Base-by-base conservation (phyloP, 148 eudicot genomes). In the Amaranthus hypochondriacus region DNA sequence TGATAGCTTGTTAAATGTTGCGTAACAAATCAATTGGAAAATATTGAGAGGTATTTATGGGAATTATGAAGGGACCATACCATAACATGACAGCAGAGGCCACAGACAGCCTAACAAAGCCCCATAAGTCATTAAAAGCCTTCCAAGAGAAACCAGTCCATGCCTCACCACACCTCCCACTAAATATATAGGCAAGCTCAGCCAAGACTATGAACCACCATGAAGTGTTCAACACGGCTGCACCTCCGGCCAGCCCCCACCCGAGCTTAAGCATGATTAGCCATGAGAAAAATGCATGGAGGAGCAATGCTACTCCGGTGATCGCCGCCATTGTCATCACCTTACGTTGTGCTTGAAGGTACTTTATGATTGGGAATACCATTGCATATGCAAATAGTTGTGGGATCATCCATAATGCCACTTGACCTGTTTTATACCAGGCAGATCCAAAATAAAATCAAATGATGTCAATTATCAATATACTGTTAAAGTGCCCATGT, bases 161-260 rank as follows among this genome's bases (percentile, higher is more conserved):
- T 18, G 87, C 80, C 67, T 58, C 68, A 1, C 83, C 88, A 74
- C 87, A 85, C 10, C 79, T 7, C 39, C 91, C 95, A 28, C 82
- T 55, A 3, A 88, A 21, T 2, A 86, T 74, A 54, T 86, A 88
- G 12, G 76, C 54, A 39, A 90, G n/a, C 79, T 88, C 90, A 9
- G 80, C 86, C 75, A 79, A 75, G 51, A 83, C 88, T 18, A 86
- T 89, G 75, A 89, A 79, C 94, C 91, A 87, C 94, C 92, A 90
- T 13, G 89, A 84, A 11, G 18, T 12, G 57, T 90, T 63, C 3
- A 84, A 76, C 80, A 83, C 92, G 50, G 80, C 73, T 0, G 96
- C 89, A 0, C 76, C 92, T 8, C 89, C 96, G 14, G 47, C 85
- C 52, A 90, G 13, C 0, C 92, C 92, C 89, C 86, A 83, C 69